phyloP scores from a whole-genome alignment of 441 rosid genomes.

The Pelargonium cotyledonis region DNA sequence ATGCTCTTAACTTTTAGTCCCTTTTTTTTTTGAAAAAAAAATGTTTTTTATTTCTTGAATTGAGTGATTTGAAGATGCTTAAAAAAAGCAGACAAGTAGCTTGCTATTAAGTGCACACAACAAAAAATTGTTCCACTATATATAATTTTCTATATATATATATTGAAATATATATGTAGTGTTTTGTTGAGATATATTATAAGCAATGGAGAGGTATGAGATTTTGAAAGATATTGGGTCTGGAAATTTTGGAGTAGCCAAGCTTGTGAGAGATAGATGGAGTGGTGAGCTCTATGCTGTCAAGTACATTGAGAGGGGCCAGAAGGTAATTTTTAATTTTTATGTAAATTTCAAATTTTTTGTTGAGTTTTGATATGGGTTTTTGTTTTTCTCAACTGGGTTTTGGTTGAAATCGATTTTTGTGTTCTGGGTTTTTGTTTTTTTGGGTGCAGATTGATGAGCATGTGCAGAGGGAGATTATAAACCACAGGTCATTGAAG shows the following conservation, averaged over 20 bases:
- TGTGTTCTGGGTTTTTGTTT: neutral
- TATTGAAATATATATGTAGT: neutral
- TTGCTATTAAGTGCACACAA: neutral
- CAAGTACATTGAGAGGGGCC: conserved; percentile 97
- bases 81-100: neutral
- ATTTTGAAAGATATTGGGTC: conserved; percentile 85
- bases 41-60: neutral
- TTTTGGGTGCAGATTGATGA: neutral
- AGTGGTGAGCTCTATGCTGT: conserved; percentile 91
- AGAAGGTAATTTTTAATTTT: conserved; percentile 46
- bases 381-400: neutral
- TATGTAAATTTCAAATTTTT: too few species aligned
- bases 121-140: neutral
- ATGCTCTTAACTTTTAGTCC: neutral
- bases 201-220: conserved; percentile 39
- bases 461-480: conserved; percentile 6
- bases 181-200: neutral
- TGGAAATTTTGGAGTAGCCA: conserved; percentile 89
- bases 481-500: conserved; percentile 6
- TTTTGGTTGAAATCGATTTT: neutral
- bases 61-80: neutral
- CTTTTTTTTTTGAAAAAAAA: neutral
- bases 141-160: too few species aligned
- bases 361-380: neutral
- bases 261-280: conserved; percentile 83